Conservation (phyloP, 2,329 filamentous ascomycete genomes). For the Teratosphaeria nubilosa region DNA sequence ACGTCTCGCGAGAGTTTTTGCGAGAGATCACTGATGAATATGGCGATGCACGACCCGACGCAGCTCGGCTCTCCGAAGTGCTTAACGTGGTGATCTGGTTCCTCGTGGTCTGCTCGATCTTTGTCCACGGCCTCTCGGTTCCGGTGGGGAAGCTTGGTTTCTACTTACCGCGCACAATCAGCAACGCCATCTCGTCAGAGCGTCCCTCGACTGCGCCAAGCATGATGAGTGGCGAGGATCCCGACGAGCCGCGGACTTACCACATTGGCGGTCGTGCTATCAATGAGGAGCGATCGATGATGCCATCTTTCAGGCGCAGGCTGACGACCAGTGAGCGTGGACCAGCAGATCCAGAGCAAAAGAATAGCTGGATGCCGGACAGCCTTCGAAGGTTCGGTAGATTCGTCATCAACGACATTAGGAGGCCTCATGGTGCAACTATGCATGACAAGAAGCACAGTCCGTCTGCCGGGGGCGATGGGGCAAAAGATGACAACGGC, state of each 20-base stretch:
- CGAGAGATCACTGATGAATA: constrained; percentile 43
- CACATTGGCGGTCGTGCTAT: background rate
- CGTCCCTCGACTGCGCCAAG: constrained; percentile 12
- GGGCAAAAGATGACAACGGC: background rate
- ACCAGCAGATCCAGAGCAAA: background rate
- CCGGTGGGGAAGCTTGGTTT: constrained; percentile 58
- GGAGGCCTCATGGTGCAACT: constrained; percentile 1
- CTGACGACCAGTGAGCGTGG: constrained; percentile 4
- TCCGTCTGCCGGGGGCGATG: background rate
- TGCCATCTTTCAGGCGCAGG: constrained; percentile 3
- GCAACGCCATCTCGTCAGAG: constrained; percentile 39
- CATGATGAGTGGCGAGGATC: background rate
- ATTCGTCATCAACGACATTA: constrained; percentile 6
- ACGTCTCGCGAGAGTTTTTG: constrained; percentile 69
- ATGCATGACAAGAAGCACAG: background rate
- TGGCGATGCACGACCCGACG: constrained; percentile 54
- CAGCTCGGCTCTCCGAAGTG: constrained; percentile 53
- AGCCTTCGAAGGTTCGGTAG: constrained; percentile 1
- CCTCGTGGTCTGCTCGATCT: constrained; percentile 69
- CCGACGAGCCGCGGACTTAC: constrained; percentile 1
- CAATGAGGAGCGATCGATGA: background rate
- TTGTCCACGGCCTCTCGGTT: constrained; percentile 74
- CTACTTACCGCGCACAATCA: constrained; percentile 55
- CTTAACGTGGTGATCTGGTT: constrained; percentile 77
- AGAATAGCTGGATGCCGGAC: constrained; percentile 3